Base-by-base conservation (phyloP, 345 rosid genomes). In the Citropsis articulata region DNA sequence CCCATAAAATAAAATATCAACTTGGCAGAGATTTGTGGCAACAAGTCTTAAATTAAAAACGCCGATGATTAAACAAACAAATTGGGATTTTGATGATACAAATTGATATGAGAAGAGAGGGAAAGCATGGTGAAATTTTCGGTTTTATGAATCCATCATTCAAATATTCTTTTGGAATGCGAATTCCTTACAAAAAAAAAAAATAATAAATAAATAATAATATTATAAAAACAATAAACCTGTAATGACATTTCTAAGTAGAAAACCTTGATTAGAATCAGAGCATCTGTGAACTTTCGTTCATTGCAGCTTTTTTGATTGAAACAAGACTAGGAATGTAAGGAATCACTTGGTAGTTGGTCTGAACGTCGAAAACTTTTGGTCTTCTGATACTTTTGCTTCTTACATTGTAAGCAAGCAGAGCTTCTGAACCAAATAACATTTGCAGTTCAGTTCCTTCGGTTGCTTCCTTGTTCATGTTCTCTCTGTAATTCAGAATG, bases 281-380 rank as follows among this genome's bases (percentile, higher is more conserved):
- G 24, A 22, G 7, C 30, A 24, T 5, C 63, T 0, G 28, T 12
- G 63, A 55, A 9, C 9, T 50, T 31, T 30, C 2, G 22, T 35
- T 31, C 72, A 59, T 74, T 4, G 27, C 35, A 64, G 55, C 56
- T 5, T 28, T 25, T n/a, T 72, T 72, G 5, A 72, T 36, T 24
- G 76, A 72, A 72, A 72, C 66, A 38, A 59, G 76, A 65, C 76
- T 72, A 6, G 76, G 78, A 73, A 45, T 27, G 75, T 67, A 68
- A 87, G 71, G 71, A 86, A 87, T 12, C 77, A 78, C 62, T 84
- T 69, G 64, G 76, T 59, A 59, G 66, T 72, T 72, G 36, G 76
- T 36, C 10, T 72, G 33, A 36, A 14, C 16, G 24, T 22, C 1
- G 7, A 16, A 24, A 59, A 25, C 9, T 35, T 72, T 57, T n/a